Evolutionary conservation across 495 filamentous ascomycete species (phyloP).

Genomic region (Penicillium chermesinum): DNA sequence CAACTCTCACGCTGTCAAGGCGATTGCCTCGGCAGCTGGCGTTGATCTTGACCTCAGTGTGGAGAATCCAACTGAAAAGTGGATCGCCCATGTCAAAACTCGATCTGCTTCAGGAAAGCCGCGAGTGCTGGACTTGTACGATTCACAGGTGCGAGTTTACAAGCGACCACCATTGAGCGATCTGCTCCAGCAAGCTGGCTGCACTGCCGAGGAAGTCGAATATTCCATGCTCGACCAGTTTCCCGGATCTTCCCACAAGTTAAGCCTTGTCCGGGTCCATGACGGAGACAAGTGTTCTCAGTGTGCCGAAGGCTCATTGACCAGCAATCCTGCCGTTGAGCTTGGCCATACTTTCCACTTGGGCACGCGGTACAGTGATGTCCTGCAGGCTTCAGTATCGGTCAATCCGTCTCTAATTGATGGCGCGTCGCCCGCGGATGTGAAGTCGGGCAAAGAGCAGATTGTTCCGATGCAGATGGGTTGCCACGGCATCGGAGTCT

Average conservation of each 20-base stretch:
- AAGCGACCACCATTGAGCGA: conserved; percentile 41
- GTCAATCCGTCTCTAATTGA: conserved; percentile 27
- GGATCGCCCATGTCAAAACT: conserved; percentile 43
- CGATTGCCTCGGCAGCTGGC: conserved; percentile 47
- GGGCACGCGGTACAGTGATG: conserved; percentile 78
- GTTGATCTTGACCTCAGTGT: conserved; percentile 69
- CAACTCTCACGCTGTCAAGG: conserved; percentile 68
- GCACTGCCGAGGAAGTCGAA: conserved; percentile 29
- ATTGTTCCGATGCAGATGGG: conserved; percentile 77
- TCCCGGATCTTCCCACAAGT: conserved; percentile 32
- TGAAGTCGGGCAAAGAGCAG: conserved; percentile 18
- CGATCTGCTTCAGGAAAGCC: conserved; percentile 18
- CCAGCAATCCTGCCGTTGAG: conserved; percentile 70
- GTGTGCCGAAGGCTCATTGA: conserved; percentile 61
- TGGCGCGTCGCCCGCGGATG: conserved; percentile 8
- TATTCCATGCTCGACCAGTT: conserved; percentile 41
- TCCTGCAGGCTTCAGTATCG: conserved; percentile 59
- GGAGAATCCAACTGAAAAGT: conserved; percentile 54
- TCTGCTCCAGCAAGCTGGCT: conserved; percentile 27
- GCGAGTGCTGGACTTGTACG: conserved; percentile 39
- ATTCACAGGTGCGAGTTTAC: conserved; percentile 41
- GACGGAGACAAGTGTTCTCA: conserved; percentile 67
- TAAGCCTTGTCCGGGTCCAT: conserved; percentile 58
- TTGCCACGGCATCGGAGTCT: conserved; percentile 92
- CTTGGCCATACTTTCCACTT: conserved; percentile 94